Evolutionary conservation across 116 monocot species (phyloP).

Genomic region (Dioscorea cayenensis): DNA sequence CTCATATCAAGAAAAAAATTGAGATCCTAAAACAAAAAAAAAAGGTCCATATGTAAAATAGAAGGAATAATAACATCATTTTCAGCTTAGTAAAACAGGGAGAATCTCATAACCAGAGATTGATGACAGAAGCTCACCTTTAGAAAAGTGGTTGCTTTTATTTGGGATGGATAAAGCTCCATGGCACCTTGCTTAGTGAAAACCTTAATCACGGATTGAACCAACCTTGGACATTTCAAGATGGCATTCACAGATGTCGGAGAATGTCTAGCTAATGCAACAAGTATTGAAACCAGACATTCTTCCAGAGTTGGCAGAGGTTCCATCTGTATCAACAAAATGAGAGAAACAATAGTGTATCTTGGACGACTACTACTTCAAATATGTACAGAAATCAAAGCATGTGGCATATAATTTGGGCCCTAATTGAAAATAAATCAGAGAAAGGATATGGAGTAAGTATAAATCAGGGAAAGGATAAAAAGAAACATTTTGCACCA

Average conservation of each 20-base stretch:
- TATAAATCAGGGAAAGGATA: neutral
- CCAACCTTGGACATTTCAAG: slow-evolving; percentile 71
- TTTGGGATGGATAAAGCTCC: slow-evolving; percentile 49
- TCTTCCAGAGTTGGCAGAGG: slow-evolving; percentile 68
- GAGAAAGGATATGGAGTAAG: neutral
- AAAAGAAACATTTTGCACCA: neutral
- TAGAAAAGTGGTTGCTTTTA: slow-evolving; percentile 61
- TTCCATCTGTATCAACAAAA: slow-evolving; percentile 63
- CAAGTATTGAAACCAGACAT: slow-evolving; percentile 62
- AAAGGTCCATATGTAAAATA: neutral
- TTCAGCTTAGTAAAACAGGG: neutral
- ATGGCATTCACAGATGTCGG: slow-evolving; percentile 70
- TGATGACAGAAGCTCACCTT: slow-evolving; percentile 47
- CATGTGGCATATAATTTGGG: neutral
- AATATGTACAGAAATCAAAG: neutral
- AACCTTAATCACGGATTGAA: slow-evolving; percentile 49
- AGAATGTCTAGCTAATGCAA: slow-evolving; percentile 88
- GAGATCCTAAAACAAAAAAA: neutral
- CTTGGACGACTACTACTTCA: neutral
- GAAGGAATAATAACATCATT: neutral
- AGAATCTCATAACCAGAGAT: neutral
- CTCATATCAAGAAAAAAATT: no score
- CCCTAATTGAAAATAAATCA: neutral
- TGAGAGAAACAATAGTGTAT: neutral
- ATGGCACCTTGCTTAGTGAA: slow-evolving; percentile 33